These are phyloP conservation scores for Drechslerella dactyloides DNA, from an alignment of 2,329 filamentous ascomycete species.

Conservation along the genomic window DNA sequence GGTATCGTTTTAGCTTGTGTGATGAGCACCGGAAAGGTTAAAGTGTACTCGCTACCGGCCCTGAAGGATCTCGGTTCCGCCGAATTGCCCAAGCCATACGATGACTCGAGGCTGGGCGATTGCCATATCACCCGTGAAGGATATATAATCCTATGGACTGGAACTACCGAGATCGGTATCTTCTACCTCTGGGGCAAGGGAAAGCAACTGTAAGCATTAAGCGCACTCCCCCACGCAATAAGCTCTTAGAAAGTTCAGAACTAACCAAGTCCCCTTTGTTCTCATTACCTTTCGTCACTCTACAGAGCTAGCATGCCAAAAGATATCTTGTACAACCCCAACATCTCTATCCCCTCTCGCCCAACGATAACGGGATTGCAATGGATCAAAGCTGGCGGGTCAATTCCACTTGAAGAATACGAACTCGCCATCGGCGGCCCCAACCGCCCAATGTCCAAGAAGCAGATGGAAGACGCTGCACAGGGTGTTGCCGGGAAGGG, in stretches of 20 bases:
- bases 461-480: constrained; percentile 78
- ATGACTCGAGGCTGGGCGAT: constrained; percentile 30
- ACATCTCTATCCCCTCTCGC: constrained; percentile 74
- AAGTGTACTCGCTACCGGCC: constrained; percentile 84
- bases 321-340: constrained; percentile 81
- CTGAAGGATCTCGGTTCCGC: constrained; percentile 76
- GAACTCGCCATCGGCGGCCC: constrained; percentile 83
- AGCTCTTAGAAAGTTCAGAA: not conserved
- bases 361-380: constrained; percentile 95
- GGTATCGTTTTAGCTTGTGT: constrained; percentile 81
- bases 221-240: not conserved
- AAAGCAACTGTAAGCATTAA: constrained; percentile 65
- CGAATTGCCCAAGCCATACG: constrained; percentile 30
- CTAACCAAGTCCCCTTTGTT: not conserved
- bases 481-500: constrained; percentile 58
- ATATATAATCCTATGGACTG: constrained; percentile 84
- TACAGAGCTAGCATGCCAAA: constrained; percentile 55
- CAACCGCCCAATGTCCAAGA: constrained; percentile 83
- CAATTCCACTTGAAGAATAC: constrained; percentile 83
- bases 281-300: not conserved
- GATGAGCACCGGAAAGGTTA: constrained; percentile 79
- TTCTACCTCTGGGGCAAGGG: constrained; percentile 85
- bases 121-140: constrained; percentile 60
- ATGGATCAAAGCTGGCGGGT: constrained; percentile 95
- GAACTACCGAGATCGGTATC: constrained; percentile 82